phyloP scores from a whole-genome alignment of 768 basidiomycete genomes.

The Cystoderma amianthinum region DNA sequence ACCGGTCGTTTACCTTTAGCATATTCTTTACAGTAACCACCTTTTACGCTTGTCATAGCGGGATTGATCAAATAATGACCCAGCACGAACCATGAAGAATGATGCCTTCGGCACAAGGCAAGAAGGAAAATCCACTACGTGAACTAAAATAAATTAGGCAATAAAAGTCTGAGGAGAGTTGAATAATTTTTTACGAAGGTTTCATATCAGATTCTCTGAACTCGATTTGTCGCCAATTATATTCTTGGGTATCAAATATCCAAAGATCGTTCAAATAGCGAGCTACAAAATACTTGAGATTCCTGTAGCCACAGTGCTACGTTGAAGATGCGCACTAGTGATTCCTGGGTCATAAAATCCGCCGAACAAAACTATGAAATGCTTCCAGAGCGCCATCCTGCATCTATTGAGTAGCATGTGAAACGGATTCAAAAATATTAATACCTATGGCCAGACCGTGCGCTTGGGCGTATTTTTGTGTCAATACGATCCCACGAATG shows the following conservation, averaged over 20 bases:
- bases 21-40: constrained; percentile 91
- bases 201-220: constrained; percentile 62
- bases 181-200: constrained; percentile 52
- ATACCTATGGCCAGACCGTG: constrained; percentile 78
- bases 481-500: constrained; percentile 88
- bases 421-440: constrained; percentile 9
- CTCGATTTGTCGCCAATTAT: constrained; percentile 78
- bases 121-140: constrained; percentile 80
- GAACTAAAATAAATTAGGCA: constrained; percentile 32
- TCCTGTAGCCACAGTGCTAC: not conserved
- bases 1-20: constrained; percentile 76
- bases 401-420: not conserved
- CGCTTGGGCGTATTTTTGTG: constrained; percentile 72
- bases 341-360: constrained; percentile 88
- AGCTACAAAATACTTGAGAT: constrained; percentile 35
- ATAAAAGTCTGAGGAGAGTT: not conserved
- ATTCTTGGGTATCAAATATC: constrained; percentile 82
- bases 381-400: constrained; percentile 89
- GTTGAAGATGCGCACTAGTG: constrained; percentile 46
- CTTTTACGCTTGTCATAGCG: constrained; percentile 22
- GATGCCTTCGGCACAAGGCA: constrained; percentile 72
- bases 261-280: constrained; percentile 81
- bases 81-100: constrained; percentile 58
- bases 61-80: not conserved
- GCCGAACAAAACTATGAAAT: constrained; percentile 80